A percentile compares a stretch with the other conserved stretches of the same genome.
phyloP scores from a whole-genome alignment of 164 flowering plant species.

The Chimonanthus praecox region DNA sequence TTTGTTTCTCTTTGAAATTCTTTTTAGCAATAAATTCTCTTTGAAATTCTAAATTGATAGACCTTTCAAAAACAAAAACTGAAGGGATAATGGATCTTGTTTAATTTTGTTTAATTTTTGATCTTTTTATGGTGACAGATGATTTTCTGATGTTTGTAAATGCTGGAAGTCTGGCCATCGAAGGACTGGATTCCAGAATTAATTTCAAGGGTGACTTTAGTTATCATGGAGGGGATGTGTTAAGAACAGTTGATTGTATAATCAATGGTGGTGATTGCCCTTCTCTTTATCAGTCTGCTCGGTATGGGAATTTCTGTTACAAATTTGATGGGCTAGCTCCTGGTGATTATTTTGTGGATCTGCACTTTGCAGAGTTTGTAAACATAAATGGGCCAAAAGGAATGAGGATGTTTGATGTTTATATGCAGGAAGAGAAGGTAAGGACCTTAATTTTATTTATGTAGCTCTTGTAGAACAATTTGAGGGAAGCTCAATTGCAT shows the following conservation, averaged over 20 bases:
- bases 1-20: background rate
- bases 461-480: background rate
- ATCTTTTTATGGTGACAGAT: slow-evolving; percentile 29
- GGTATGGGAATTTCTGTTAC: slow-evolving; percentile 64
- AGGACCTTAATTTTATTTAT: background rate
- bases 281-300: slow-evolving; percentile 56
- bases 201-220: slow-evolving; percentile 31
- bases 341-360: slow-evolving; percentile 67
- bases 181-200: slow-evolving; percentile 18
- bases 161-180: slow-evolving; percentile 47
- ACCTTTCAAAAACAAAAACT: background rate
- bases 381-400: slow-evolving; percentile 73
- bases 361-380: slow-evolving; percentile 78
- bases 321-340: slow-evolving; percentile 39
- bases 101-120: background rate
- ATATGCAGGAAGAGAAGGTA: slow-evolving; percentile 78
- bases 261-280: slow-evolving; percentile 48
- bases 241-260: slow-evolving; percentile 55
- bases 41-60: background rate
- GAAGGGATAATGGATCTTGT: background rate
- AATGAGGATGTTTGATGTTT: slow-evolving; percentile 74
- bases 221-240: slow-evolving; percentile 61
- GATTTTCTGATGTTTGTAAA: slow-evolving; percentile 57
- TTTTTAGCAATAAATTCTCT: background rate
- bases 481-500: background rate